phyloP scores from a whole-genome alignment of 257 asterid species.

The Salvia rosmarinus region DNA sequence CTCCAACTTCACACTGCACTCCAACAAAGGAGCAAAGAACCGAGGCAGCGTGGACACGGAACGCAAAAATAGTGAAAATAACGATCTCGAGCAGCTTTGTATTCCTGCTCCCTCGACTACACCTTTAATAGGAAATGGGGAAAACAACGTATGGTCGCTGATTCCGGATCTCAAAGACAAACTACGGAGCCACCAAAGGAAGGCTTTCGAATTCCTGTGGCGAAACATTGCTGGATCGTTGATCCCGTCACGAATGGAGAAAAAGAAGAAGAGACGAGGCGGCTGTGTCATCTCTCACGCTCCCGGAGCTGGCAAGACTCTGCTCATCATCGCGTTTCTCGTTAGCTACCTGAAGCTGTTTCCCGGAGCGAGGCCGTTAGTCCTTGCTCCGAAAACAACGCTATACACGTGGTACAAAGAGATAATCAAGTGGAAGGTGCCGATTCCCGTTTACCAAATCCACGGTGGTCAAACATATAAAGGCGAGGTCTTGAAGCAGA shows the following conservation, averaged over 20 bases:
- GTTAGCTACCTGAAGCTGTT: conserved; percentile 90
- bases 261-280: conserved; percentile 64
- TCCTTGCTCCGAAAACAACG: conserved; percentile 95
- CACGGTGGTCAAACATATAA: conserved; percentile 98
- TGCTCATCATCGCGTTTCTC: conserved; percentile 86
- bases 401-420: conserved; percentile 97
- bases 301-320: conserved; percentile 97
- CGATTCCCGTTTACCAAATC: conserved; percentile 93
- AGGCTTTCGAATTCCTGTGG: conserved; percentile 95
- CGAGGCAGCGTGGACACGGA: conserved; percentile 56
- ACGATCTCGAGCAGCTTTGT: conserved; percentile 46
- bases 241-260: conserved; percentile 74
- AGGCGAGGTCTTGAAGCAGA: conserved; percentile 90
- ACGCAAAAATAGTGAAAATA: conserved; percentile 43
- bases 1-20: conserved; percentile 39
- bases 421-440: conserved; percentile 92
- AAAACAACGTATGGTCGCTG: conserved; percentile 84
- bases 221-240: conserved; percentile 88
- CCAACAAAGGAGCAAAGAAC: conserved; percentile 61
- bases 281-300: conserved; percentile 96
- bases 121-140: conserved; percentile 55
- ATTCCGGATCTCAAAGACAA: no score
- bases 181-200: conserved; percentile 34
- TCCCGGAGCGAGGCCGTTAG: conserved; percentile 91
- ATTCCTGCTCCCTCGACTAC: conserved; percentile 56